Evolutionary conservation across 148 eudicot species (phyloP).

Genomic region (Pouteria glomerata): DNA sequence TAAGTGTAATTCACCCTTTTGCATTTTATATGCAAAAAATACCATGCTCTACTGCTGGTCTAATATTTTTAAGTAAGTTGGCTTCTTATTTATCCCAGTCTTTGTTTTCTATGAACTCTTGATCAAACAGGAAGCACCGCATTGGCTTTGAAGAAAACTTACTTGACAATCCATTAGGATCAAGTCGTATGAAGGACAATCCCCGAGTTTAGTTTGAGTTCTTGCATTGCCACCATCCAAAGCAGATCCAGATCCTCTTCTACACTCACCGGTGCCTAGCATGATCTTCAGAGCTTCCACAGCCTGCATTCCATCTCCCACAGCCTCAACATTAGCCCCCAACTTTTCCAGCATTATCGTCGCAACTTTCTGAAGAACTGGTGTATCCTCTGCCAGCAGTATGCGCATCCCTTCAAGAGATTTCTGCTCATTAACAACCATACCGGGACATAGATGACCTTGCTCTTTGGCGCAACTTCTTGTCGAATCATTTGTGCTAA

Average conservation of each 20-base stretch:
- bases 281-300: conserved; percentile 57
- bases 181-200: conserved; percentile 47
- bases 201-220: conserved; percentile 13
- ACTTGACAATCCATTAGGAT: conserved; percentile 98
- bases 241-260: conserved; percentile 20
- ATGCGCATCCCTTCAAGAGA: conserved; percentile 58
- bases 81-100: too few species aligned
- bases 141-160: conserved; percentile 9
- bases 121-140: background rate
- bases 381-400: conserved; percentile 91
- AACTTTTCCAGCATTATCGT: conserved; percentile 89
- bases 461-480: conserved; percentile 19
- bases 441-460: conserved; percentile 17
- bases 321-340: conserved; percentile 76
- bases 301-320: conserved; percentile 87
- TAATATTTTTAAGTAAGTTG: too few species aligned
- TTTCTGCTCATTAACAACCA: conserved; percentile 34
- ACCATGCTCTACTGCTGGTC: too few species aligned
- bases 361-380: conserved; percentile 84
- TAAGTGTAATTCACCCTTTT: too few species aligned
- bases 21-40: too few species aligned
- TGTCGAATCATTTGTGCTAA: conserved; percentile 6
- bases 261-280: conserved; percentile 19
- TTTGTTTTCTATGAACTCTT: too few species aligned
- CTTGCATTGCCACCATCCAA: conserved; percentile 20